Percentiles rank a stretch among this genome's conserved stretches.
Evolutionary conservation across 192 early-diverging fungal genomes (phyloP).

Genomic region (Backusella parvicylindrica): DNA sequence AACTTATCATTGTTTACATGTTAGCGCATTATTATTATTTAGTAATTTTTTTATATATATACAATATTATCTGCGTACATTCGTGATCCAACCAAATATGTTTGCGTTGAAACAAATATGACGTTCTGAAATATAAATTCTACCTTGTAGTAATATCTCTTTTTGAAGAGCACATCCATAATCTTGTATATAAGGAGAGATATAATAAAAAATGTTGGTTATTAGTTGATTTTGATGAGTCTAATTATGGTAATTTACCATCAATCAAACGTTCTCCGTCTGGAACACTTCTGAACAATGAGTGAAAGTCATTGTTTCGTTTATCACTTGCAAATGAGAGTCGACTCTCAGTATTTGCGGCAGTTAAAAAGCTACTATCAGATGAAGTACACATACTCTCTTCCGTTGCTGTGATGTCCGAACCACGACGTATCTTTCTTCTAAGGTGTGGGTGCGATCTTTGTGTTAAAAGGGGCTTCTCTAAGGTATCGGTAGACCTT

Average conservation of each 20-base stretch:
- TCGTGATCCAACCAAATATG: conserved; percentile 89
- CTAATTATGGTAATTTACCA: conserved; percentile 34
- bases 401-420: not conserved
- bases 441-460: conserved; percentile 5
- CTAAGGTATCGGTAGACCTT: not conserved
- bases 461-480: not conserved
- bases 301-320: conserved; percentile 51
- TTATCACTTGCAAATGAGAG: conserved; percentile 39
- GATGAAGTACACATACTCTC: not conserved
- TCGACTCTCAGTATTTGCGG: not conserved
- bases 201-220: not conserved
- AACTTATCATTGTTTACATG: conserved; percentile 32
- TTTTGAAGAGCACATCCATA: conserved; percentile 85
- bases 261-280: conserved; percentile 53
- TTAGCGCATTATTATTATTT: conserved; percentile 1
- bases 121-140: conserved; percentile 77
- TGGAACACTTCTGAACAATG: conserved; percentile 51
- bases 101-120: conserved; percentile 84
- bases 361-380: conserved; percentile 11
- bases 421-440: not conserved
- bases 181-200: conserved; percentile 43
- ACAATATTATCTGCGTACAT: conserved; percentile 35
- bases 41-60: not conserved
- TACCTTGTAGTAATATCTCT: conserved; percentile 84
- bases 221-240: not conserved